Percentiles rank a stretch among this genome's conserved stretches.
phyloP scores from a whole-genome alignment of 805 yeast species.

The Ogataea angusta region DNA sequence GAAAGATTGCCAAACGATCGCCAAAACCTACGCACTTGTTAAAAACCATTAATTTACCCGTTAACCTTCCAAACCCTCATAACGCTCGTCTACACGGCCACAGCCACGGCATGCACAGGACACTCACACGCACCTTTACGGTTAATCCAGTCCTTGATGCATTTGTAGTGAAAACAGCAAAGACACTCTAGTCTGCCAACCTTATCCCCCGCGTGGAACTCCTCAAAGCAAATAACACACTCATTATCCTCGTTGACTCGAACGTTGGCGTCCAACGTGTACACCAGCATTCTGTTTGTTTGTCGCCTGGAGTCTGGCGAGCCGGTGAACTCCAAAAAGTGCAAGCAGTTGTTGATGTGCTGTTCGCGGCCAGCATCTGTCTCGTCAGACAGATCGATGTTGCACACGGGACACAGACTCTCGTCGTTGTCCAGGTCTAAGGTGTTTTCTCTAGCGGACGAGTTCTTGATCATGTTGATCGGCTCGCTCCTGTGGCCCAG shows the following conservation, averaged over 20 bases:
- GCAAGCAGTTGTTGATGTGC: slow-evolving; percentile 72
- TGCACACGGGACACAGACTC: slow-evolving; percentile 45
- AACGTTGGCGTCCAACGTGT: slow-evolving; percentile 47
- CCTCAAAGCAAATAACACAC: slow-evolving; percentile 94
- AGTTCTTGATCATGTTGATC: slow-evolving; percentile 15
- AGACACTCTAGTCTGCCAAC: slow-evolving; percentile 92
- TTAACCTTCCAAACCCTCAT: background rate
- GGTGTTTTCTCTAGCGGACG: slow-evolving; percentile 17
- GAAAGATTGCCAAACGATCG: too few relatives aligned
- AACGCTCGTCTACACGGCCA: slow-evolving; percentile 1
- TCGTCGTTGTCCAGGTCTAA: slow-evolving; percentile 26
- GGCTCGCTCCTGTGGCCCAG: slow-evolving; percentile 35
- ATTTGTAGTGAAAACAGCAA: slow-evolving; percentile 88
- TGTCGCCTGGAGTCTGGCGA: slow-evolving; percentile 53
- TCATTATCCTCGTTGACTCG: slow-evolving; percentile 51
- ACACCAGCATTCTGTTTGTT: slow-evolving; percentile 83
- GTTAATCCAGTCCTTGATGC: slow-evolving; percentile 89
- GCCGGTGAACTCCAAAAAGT: slow-evolving; percentile 59
- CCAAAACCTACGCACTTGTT: background rate
- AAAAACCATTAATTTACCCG: background rate
- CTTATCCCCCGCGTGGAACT: slow-evolving; percentile 76
- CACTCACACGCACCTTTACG: slow-evolving; percentile 83
- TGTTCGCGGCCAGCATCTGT: slow-evolving; percentile 44
- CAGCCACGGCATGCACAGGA: slow-evolving; percentile 65
- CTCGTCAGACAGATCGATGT: slow-evolving; percentile 21